phyloP scores from a whole-genome alignment of 331 rosid genomes.

The Rhamnella rubrinervis region DNA sequence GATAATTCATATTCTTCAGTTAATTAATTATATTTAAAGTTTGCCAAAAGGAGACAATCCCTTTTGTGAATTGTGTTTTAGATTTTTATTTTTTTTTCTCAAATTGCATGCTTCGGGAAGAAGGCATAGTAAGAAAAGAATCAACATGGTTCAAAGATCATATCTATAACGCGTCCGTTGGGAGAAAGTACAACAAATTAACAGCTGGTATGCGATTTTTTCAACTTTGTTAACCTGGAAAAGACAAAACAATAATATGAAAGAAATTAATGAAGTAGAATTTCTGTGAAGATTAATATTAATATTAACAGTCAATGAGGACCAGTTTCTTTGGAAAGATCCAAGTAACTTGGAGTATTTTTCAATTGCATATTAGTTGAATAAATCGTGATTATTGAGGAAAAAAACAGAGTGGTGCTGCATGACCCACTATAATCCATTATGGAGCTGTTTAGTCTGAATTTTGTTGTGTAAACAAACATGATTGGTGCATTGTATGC shows the following conservation, averaged over 20 bases:
- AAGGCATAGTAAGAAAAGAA: not conserved
- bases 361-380: not conserved
- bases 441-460: not conserved
- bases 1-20: too few species aligned
- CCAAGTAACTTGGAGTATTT: not conserved
- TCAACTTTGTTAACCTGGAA: not conserved
- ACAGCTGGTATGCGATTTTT: too few species aligned
- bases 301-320: not conserved
- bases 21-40: too few species aligned
- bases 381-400: conserved; percentile 16
- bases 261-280: not conserved
- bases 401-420: not conserved
- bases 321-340: not conserved
- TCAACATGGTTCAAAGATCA: not conserved
- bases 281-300: not conserved
- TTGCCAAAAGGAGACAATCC: too few species aligned
- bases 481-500: conserved; percentile 14
- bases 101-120: too few species aligned
- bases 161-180: too few species aligned
- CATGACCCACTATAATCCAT: not conserved
- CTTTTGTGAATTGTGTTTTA: too few species aligned
- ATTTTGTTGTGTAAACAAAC: not conserved
- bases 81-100: too few species aligned
- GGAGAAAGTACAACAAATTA: not conserved
- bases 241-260: not conserved